These are phyloP conservation scores for Fusarium dlaminii DNA, from an alignment of 2,329 filamentous ascomycete species.

Conservation along the genomic window DNA sequence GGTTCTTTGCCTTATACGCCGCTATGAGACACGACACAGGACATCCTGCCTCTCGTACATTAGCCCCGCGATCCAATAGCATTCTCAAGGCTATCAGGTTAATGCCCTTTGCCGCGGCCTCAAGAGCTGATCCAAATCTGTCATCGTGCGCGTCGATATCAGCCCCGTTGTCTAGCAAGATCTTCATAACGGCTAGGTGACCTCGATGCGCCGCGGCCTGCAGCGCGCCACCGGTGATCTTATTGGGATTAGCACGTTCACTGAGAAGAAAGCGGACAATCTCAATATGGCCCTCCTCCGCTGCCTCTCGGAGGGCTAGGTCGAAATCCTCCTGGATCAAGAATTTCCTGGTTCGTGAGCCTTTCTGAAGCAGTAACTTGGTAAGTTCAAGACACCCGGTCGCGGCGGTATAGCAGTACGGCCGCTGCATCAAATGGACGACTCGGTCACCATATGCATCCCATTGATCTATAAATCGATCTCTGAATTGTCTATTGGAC, in stretches of 20 bases:
- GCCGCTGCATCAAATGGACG: rapidly evolving
- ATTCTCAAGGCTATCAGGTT: rapidly evolving
- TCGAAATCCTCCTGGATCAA: background rate
- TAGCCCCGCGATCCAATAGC: rapidly evolving
- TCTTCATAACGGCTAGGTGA: rapidly evolving
- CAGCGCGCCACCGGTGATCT: rapidly evolving
- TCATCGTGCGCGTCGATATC: rapidly evolving
- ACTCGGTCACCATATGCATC: rapidly evolving
- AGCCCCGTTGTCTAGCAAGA: background rate
- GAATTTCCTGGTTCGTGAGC: rapidly evolving
- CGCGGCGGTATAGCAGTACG: background rate
- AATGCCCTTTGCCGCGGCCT: rapidly evolving
- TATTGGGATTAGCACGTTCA: rapidly evolving
- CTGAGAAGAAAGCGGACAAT: background rate
- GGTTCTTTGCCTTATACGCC: rapidly evolving
- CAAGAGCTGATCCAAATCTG: rapidly evolving
- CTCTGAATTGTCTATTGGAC: rapidly evolving
- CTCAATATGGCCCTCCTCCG: rapidly evolving
- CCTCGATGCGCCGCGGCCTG: rapidly evolving
- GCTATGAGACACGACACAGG: rapidly evolving
- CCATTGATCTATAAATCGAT: rapidly evolving
- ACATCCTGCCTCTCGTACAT: rapidly evolving
- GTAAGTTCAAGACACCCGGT: rapidly evolving
- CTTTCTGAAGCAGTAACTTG: background rate
- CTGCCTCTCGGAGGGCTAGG: background rate